Base-by-base conservation (phyloP, 2,329 filamentous ascomycete species). In the Venturia oleaginea region DNA sequence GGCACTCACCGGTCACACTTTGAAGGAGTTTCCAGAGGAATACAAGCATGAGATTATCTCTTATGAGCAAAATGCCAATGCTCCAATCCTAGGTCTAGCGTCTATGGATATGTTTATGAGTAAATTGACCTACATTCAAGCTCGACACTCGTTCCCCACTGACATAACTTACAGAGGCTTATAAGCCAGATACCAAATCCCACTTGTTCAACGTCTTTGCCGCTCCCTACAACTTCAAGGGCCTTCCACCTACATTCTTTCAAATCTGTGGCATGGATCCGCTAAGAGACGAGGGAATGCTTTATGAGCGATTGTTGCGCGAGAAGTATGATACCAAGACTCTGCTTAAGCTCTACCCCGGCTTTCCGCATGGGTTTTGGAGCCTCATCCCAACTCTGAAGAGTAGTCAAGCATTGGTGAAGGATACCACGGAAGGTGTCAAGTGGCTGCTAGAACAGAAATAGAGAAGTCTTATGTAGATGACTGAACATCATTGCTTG, bases 1-100 rank as follows among this genome's bases (percentile, higher is more conserved):
- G 11, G 42, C 22, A 5, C 74, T 78, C n/a, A 17, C 34, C 19
- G 48, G 42, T 19, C 59, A 60, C 40, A 60, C 17, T 1, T 27
- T 63, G 17, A 32, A 24, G 22, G 32, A 65, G 15, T 34, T 60
- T 24, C 59, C 57, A 37, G 57, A 38, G 24, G 51, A 65, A 59
- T 65, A 62, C 37, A 54, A 55, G 24, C 38, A 48, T n/a, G 42
- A 57, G 22, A 17, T 57, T 19, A 17, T 65, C 1, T 60, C 64
- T 15, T 62, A 62, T 19, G n/a, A 65, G 32, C 64, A 65, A 34
- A 62, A 62, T 22, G 48, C 24, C 22, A 22, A 65, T 37, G 59
- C 64, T 27, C 64, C 64, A 54, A 63, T 63, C 4, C 64, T 65
- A 1, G 43, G 46, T 22, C 13, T 10, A 17, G 34, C 30, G 15